Base-by-base conservation (phyloP, 1,139 yeast species). In the Hyphopichia burtonii region DNA sequence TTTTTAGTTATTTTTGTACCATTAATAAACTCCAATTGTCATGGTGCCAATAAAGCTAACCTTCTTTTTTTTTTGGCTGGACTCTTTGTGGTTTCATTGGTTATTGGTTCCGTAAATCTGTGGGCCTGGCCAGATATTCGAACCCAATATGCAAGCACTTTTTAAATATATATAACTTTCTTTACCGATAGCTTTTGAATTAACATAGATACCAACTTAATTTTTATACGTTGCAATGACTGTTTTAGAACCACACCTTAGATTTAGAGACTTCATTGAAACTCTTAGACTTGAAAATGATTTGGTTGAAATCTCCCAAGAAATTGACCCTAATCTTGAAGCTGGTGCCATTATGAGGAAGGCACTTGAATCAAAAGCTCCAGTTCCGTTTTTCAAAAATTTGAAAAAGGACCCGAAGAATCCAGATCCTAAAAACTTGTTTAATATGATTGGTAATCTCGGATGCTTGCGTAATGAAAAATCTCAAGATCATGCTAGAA, bases 261-360 rank as follows among this genome's bases (percentile, higher is more conserved):
- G 45, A 16, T 52, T 54, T 40, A 46, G 58, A 46, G 55, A 51
- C 36, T 53, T 52, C 38, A 38, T 53, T 11, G 41, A 49, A 40
- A 46, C 37, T 8, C 43, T 54, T 22, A 44, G 43, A 31, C 32
- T 46, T 14, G 52, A 54, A 36, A 45, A 47, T 19, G 58, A 54
- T 40, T 39, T 54, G 28, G 44, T 49, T 10, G 56, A 53, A 38
- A 48, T 54, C 17, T 38, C 42, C 19, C 38, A 46, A 31, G 50
- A 54, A 37, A 41, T 53, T 16, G 56, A 54, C 37, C 55, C 56
- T 3, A 15, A 41, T 17, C 41, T 51, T 16, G 56, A 54, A 40
- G 51, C 44, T 3, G 56, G 56, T 14, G 58, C 58, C 15, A 51
- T 54, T 14, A 50, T 46, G 45, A 52, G 56, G 43, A 49, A 43